phyloP scores from a whole-genome alignment of 73 alveolate genomes.

The Symbiodinium natans region DNA sequence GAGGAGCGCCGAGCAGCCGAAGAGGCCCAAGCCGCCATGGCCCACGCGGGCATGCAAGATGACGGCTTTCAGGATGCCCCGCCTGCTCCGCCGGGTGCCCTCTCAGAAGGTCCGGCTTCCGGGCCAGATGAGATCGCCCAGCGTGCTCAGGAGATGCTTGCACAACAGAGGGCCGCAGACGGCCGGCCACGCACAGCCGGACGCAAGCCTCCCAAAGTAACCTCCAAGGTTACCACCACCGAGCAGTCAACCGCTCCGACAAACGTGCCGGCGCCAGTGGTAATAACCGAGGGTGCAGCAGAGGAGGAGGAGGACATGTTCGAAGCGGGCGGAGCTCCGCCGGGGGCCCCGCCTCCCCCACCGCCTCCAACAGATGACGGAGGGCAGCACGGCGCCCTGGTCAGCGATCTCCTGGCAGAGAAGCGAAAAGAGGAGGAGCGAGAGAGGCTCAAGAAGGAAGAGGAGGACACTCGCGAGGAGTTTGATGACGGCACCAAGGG shows the following conservation, averaged over 20 bases:
- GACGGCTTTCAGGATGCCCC: constrained; percentile 38
- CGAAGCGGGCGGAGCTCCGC: constrained; percentile 61
- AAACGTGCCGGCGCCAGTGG: constrained; percentile 92
- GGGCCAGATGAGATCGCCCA: constrained; percentile 76
- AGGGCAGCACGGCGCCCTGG: constrained; percentile 94
- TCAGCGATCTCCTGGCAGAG: constrained; percentile 94
- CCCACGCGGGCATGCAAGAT: neutral
- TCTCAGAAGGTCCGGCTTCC: constrained; percentile 67
- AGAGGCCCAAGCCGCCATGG: constrained; percentile 34
- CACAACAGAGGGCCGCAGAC: constrained; percentile 91
- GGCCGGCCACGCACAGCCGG: constrained; percentile 94
- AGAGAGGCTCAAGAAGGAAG: constrained; percentile 92
- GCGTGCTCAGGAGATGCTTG: constrained; percentile 70
- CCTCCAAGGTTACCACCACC: constrained; percentile 90
- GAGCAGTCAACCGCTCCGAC: constrained; percentile 81
- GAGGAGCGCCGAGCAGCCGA: constrained; percentile 45
- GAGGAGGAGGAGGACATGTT: constrained; percentile 94
- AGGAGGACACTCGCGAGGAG: constrained; percentile 95
- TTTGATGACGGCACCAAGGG: constrained; percentile 89
- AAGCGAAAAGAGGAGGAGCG: constrained; percentile 95
- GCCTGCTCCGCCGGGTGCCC: constrained; percentile 73
- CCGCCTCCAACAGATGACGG: constrained; percentile 94
- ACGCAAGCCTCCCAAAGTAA: constrained; percentile 88
- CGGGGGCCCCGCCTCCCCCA: constrained; percentile 86
- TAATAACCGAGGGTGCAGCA: constrained; percentile 94